Base-by-base conservation (phyloP, 2,329 filamentous ascomycete genomes). In the Ciborinia camelliae region DNA sequence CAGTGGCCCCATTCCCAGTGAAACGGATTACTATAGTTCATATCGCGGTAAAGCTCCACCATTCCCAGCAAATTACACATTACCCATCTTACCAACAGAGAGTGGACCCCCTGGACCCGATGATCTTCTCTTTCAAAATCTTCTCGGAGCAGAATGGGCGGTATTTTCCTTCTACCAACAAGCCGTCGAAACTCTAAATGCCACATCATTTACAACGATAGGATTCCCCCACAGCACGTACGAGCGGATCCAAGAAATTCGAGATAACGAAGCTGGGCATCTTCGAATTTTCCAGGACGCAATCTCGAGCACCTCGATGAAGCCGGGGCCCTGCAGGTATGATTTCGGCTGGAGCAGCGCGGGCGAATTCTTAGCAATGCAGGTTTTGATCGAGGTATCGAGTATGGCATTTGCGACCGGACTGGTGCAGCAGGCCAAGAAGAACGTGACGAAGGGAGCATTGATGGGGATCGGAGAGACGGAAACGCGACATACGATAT, bases 211-310 rank as follows among this genome's bases (percentile, higher is more conserved):
- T 67, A 75, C 72, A 0, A 64, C 69, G 1, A 57, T 75, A 14
- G 76, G 76, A 8, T 70, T 77, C 35, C 76, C 77, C 7, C 77
- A 79, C 54, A 77, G 68, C 5, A 81, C 79, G 37, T 79, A 78
- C 64, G 71, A 75, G 23, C 74, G 76, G 6, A 72, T 79, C 48
- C 66, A 68, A 65, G 75, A 80, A 65, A 81, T 81, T 61, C 75
- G 79, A 8, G 76, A 81, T 66, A 81, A 80, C 51, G 79, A 81
- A 70, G 79, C 79, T 23, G 79, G 79, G 4, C 78, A 81, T 65
- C 68, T 80, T 20, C 73, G 76, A 32, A 78, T 80, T 64, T 81
- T 81, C 70, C 78, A 80, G 65, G 75, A 77, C 64, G 71, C 75
- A 43, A 80, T 81, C 52, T 79, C 76, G 1, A 65, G 71, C n/a